Evolutionary conservation across 2,329 filamentous ascomycete species (phyloP).

Genomic region (Colletotrichum tropicale): DNA sequence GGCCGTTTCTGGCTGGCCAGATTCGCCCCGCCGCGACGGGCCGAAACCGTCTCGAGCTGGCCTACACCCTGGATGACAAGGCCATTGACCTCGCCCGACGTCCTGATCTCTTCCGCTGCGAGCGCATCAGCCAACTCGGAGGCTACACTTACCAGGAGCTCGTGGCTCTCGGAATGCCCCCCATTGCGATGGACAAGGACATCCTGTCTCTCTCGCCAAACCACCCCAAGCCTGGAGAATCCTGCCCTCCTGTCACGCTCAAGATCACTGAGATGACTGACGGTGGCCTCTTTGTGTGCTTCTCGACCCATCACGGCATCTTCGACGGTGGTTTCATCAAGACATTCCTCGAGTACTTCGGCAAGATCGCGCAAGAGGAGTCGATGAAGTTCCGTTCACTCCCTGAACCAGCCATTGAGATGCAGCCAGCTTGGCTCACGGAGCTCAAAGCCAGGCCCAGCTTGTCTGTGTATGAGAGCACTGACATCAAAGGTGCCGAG

Average conservation of each 20-base stretch:
- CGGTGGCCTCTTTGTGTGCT: constrained; percentile 23
- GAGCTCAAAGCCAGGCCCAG: not conserved
- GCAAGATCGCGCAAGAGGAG: not conserved
- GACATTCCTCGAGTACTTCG: constrained; percentile 6
- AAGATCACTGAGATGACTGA: not conserved
- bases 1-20: constrained; percentile 8
- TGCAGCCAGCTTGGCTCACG: not conserved
- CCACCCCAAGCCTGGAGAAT: constrained; percentile 3
- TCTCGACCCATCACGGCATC: constrained; percentile 44
- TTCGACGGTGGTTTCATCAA: constrained; percentile 20
- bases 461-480: not conserved
- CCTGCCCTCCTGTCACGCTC: not conserved
- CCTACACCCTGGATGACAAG: not conserved
- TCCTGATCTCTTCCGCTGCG: not conserved
- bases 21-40: not conserved
- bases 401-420: too few relatives aligned
- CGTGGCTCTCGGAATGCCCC: not conserved
- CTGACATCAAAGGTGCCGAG: not conserved
- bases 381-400: too few relatives aligned
- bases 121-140: not conserved
- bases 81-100: not conserved
- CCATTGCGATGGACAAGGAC: constrained; percentile 1
- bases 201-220: not conserved
- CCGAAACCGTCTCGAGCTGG: not conserved
- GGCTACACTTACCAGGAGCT: not conserved